Percentiles rank a stretch among this genome's conserved stretches.
Conservation (phyloP, 108 stramenopile genomes). For the Pseudonitzschia multistriata region DNA sequence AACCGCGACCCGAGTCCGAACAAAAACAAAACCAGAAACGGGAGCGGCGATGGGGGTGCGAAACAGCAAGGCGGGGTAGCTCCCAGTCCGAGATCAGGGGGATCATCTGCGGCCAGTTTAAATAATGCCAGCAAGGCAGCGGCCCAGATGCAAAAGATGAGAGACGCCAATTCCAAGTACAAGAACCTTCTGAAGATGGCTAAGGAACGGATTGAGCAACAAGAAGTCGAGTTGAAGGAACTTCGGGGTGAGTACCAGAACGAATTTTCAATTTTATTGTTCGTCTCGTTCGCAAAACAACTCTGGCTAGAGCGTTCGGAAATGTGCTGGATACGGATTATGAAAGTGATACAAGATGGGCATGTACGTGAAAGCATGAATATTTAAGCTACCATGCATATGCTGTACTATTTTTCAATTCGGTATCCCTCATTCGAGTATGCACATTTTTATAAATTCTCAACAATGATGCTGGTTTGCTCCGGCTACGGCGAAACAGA, state of each 20-base stretch:
- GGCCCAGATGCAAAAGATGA: slow-evolving; percentile 64
- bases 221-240: slow-evolving; percentile 69
- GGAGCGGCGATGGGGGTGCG: neutral
- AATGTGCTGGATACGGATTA: too few species aligned
- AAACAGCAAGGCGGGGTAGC: neutral
- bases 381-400: too few species aligned
- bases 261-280: neutral
- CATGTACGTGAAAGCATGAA: too few species aligned
- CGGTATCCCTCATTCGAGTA: too few species aligned
- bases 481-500: too few species aligned
- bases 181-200: slow-evolving; percentile 86
- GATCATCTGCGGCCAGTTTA: neutral
- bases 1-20: neutral
- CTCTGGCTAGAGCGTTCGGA: too few species aligned
- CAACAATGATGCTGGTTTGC: neutral
- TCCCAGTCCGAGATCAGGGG: neutral
- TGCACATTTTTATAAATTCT: too few species aligned
- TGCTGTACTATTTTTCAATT: too few species aligned
- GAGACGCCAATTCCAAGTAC: slow-evolving; percentile 85
- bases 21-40: neutral
- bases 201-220: slow-evolving; percentile 82
- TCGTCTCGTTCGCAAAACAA: too few species aligned
- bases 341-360: too few species aligned
- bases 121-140: slow-evolving; percentile 27
- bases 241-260: slow-evolving; percentile 22